Percentiles rank a stretch among this genome's conserved stretches.
These are phyloP conservation scores for Penicillium polonicum DNA, from an alignment of 2,329 filamentous ascomycete species.

Conservation along the genomic window DNA sequence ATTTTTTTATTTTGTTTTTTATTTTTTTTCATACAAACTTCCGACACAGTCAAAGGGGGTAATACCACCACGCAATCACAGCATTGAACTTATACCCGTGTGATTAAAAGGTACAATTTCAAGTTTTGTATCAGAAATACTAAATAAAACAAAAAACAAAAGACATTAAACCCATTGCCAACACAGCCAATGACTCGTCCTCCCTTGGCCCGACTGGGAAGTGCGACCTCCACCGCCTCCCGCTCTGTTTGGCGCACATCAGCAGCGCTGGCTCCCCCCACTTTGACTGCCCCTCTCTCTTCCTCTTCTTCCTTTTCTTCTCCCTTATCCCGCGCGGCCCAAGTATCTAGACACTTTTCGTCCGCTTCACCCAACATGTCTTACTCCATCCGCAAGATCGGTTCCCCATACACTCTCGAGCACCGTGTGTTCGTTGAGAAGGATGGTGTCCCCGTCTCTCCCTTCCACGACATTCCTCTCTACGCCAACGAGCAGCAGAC, in stretches of 20 bases:
- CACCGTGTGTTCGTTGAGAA: constrained; percentile 98
- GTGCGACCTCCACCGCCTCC: constrained; percentile 36
- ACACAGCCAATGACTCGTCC: constrained; percentile 24
- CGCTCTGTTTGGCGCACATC: constrained; percentile 35
- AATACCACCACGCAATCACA: background rate
- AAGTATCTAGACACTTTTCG: constrained; percentile 51
- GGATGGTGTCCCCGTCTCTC: constrained; percentile 88
- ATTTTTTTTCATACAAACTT: background rate
- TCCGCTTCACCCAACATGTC: constrained; percentile 40
- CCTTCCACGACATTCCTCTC: constrained; percentile 98
- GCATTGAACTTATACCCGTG: background rate
- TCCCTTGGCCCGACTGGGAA: constrained; percentile 36
- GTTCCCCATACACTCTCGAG: constrained; percentile 86
- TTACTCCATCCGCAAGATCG: constrained; percentile 84
- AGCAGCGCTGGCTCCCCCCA: constrained; percentile 45
- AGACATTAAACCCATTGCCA: constrained; percentile 2
- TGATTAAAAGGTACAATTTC: background rate
- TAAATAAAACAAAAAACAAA: background rate
- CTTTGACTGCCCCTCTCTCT: constrained; percentile 34
- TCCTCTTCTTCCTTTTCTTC: constrained; percentile 25
- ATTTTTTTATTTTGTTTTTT: too few species aligned
- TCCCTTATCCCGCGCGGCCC: constrained; percentile 39
- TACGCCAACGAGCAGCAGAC: constrained; percentile 96
- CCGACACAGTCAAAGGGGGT: background rate
- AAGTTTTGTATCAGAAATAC: background rate